Percentiles rank a stretch among this genome's conserved stretches.
These are phyloP conservation scores for Licmophora abbreviata DNA, from an alignment of 108 stramenopile genomes.

Conservation along the genomic window DNA sequence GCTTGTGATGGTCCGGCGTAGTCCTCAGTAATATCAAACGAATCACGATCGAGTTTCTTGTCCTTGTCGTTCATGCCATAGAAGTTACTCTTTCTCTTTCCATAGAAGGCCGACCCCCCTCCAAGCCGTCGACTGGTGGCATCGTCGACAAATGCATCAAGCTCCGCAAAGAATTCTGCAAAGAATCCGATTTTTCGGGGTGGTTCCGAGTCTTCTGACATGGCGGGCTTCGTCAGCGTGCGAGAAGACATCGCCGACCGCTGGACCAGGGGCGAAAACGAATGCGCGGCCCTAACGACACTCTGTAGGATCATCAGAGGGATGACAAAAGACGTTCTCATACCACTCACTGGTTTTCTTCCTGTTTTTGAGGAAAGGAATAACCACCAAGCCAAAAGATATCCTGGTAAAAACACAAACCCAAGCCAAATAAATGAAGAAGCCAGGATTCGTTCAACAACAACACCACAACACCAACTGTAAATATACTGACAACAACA, in stretches of 20 bases:
- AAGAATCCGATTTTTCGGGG: constrained; percentile 10
- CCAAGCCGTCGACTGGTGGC: constrained; percentile 73
- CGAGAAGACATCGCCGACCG: not conserved
- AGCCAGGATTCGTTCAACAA: no score
- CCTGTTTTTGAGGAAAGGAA: no score
- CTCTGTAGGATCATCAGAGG: constrained; percentile 1
- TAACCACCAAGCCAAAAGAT: no score
- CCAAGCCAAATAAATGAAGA: no score
- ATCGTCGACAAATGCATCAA: constrained; percentile 88
- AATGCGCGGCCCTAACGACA: not conserved
- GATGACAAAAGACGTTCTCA: no score
- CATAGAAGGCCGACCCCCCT: constrained; percentile 74
- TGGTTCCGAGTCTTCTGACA: not conserved
- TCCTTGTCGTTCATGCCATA: constrained; percentile 54
- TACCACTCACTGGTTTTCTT: no score
- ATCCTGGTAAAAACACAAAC: no score
- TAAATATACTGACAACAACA: no score
- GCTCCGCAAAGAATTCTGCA: constrained; percentile 65
- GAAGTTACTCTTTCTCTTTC: constrained; percentile 60
- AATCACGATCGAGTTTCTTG: constrained; percentile 45
- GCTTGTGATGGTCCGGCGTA: constrained; percentile 63
- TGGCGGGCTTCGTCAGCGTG: not conserved
- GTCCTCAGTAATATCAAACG: constrained; percentile 55
- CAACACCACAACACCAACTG: no score
- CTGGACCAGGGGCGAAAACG: constrained; percentile 1